phyloP scores from a whole-genome alignment of 768 basidiomycete species.

The Albatrellus ellisii region DNA sequence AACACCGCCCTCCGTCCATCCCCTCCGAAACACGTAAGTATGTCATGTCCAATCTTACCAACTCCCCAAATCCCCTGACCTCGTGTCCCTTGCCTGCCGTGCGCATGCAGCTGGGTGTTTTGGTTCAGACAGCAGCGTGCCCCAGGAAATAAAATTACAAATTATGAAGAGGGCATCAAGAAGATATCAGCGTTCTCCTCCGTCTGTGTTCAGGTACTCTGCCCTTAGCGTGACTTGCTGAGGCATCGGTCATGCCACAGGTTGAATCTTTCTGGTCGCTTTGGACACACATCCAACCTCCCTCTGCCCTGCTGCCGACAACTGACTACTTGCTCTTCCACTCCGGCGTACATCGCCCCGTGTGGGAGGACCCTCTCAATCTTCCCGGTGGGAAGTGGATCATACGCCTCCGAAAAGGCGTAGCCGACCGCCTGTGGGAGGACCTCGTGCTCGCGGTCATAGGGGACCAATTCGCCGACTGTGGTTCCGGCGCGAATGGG shows the following conservation, averaged over 20 bases:
- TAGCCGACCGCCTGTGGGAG: constrained; percentile 88
- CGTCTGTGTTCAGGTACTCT: constrained; percentile 28
- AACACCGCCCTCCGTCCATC: constrained; percentile 36
- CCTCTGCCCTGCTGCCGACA: constrained; percentile 73
- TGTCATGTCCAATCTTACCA: too few relatives aligned
- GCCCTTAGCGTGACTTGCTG: not conserved
- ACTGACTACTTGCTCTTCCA: constrained; percentile 95
- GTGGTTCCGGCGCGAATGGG: constrained; percentile 31
- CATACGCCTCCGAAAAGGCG: constrained; percentile 80
- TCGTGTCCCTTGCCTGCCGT: constrained; percentile 5
- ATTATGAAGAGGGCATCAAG: constrained; percentile 93
- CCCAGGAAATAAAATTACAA: constrained; percentile 80
- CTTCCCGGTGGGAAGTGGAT: constrained; percentile 89
- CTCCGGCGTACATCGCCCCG: constrained; percentile 69
- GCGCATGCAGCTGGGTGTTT: constrained; percentile 60
- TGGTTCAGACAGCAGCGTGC: constrained; percentile 88
- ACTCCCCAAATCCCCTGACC: too few relatives aligned
- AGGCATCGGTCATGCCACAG: constrained; percentile 22
- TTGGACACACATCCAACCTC: constrained; percentile 82
- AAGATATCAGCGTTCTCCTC: constrained; percentile 84
- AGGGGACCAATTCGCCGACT: constrained; percentile 81
- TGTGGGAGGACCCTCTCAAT: constrained; percentile 95
- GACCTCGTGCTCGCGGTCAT: constrained; percentile 76
- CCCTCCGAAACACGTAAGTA: constrained; percentile 84
- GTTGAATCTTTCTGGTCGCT: constrained; percentile 95